Conservation (phyloP, 139 green algal species). For the Chlamydomonas eustigma region DNA sequence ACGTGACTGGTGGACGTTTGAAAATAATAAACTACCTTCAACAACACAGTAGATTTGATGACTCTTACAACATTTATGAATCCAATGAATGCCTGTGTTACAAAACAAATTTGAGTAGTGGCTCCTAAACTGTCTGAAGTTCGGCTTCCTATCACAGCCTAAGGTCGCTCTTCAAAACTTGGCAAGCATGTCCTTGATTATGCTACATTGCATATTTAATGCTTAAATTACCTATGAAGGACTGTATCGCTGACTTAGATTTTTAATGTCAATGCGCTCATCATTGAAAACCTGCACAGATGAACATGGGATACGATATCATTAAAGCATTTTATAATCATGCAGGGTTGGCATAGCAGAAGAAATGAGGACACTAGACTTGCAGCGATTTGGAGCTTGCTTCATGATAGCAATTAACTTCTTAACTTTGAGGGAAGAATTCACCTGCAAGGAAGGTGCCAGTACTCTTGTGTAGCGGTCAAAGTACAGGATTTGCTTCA, state of each 20-base stretch:
- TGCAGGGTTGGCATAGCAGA: background rate
- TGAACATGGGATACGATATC: conserved; percentile 32
- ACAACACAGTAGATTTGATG: no score
- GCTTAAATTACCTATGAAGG: no score
- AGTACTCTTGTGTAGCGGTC: conserved; percentile 87
- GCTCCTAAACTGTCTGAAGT: no score
- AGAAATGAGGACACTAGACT: background rate
- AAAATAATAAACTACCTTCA: no score
- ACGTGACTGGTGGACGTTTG: no score
- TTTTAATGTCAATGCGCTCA: conserved; percentile 49
- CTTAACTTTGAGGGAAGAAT: background rate
- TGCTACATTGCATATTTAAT: no score
- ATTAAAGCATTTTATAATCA: background rate
- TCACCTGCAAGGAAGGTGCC: conserved; percentile 60
- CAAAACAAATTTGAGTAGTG: no score
- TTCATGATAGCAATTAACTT: background rate
- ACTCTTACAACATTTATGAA: no score
- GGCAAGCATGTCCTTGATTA: no score
- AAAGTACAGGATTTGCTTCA: conserved; percentile 98
- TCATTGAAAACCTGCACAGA: conserved; percentile 68
- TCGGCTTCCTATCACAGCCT: no score
- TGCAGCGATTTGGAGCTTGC: background rate
- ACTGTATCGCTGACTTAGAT: background rate
- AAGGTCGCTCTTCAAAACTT: no score
- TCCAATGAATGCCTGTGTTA: no score